Conservation (phyloP, 2,329 filamentous ascomycete genomes). For the Aureobasidium sp. region DNA sequence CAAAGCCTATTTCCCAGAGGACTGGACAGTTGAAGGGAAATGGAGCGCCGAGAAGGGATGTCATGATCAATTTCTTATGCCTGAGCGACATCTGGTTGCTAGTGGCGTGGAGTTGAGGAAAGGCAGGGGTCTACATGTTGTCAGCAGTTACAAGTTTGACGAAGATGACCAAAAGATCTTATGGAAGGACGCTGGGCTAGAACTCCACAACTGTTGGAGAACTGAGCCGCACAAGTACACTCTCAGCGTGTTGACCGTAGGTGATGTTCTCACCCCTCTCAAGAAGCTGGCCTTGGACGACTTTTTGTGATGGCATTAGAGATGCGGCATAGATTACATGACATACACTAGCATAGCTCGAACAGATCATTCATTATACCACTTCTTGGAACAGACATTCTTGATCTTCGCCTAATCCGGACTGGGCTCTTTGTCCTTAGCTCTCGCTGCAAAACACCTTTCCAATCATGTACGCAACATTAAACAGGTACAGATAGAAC, state of each 20-base stretch:
- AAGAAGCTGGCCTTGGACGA: not conserved
- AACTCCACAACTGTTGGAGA: not conserved
- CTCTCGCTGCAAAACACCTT: not conserved
- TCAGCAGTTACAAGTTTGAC: slow-evolving; percentile 1
- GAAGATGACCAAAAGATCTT: not conserved
- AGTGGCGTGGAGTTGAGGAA: not conserved
- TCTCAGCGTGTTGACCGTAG: not conserved
- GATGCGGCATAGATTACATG: not conserved
- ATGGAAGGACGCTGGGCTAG: not conserved
- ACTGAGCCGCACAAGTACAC: not conserved
- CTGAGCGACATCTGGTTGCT: not conserved
- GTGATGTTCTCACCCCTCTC: not conserved
- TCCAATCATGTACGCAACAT: too few species aligned
- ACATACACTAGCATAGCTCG: not conserved
- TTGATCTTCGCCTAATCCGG: not conserved
- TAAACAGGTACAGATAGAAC: not conserved
- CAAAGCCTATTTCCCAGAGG: not conserved
- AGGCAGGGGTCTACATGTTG: not conserved
- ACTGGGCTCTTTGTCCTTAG: not conserved
- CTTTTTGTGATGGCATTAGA: not conserved
- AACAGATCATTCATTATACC: not conserved
- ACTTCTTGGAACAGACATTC: too few species aligned
- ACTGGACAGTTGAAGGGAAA: not conserved
- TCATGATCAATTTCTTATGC: not conserved
- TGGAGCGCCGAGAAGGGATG: not conserved